Evolutionary conservation across 2,329 filamentous ascomycete genomes (phyloP), one percentile per base, ranked within the genome.

Genomic region (Xylaria sp.): DNA sequence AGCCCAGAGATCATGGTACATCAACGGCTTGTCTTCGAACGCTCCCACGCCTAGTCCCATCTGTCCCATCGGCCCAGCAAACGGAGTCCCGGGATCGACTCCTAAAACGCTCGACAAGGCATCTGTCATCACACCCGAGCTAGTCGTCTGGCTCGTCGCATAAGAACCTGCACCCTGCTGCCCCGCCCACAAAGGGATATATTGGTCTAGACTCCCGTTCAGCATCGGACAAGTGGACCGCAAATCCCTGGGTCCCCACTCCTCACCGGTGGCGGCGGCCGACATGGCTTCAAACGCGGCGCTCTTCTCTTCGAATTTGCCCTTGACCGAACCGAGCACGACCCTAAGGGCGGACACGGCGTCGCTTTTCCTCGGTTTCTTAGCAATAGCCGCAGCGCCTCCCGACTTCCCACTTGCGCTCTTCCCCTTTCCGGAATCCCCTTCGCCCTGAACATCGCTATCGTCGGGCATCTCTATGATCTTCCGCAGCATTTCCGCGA

Each of bases 131-230:
- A 61, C 11, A 0, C 54, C 61, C 8, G 63, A 68, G 53, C 48
- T 57, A n/a, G 62, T 50, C 24, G 53, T 58, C 24, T 54, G 63
- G 2, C 62, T 69, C 36, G 56, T 34, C 39, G 65, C 48, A n/a
- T 61, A 58, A 14, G 64, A 64, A 2, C n/a, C 47, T n/a, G 17
- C 32, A 9, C 58, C 50, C 71, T 80, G 63, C 57, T 76, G 75
- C 6, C 81, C 81, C 32, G 84, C 82, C 84, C 85, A 86, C 27
- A 80, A 72, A 0, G 81, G 77, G 30, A 85, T 75, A 55, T 83
- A 85, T 36, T 78, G 72, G n/a, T 85, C 81, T 65, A 87, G 69
- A 65, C 80, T 85, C 8, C 81, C 83, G 69, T 87, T 85, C 48
- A 86, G 76, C 82, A 87, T 84, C 14, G 85, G 85, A 67, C 85